Base-by-base conservation (phyloP, 2,329 filamentous ascomycete species). In the Arthrinium phaeospermum region DNA sequence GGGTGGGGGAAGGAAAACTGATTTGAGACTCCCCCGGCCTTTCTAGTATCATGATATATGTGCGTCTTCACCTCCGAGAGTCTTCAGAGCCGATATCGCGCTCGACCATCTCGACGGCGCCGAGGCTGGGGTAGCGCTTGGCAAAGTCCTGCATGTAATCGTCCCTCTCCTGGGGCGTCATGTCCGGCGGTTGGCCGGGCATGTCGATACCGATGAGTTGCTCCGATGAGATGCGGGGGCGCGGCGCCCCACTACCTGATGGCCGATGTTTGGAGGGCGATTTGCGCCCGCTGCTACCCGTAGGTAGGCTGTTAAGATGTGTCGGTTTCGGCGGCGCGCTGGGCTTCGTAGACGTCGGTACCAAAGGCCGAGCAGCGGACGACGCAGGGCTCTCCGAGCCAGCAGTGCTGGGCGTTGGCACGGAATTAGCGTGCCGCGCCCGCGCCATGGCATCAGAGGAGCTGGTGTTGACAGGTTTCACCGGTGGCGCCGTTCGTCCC, bases 101-200 rank as follows among this genome's bases (percentile, higher is more conserved):
- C 83, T 96, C 93, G n/a, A 94, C 92, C 91, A 96, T 93, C 84
- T 98, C 95, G 76, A 98, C 89, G 13, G 94, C 90, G 71, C 91
- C 92, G 72, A 98, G 84, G 80, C 93, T 97, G 0, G 96, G 96
- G 82, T 95, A 98, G 72, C 94, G 87, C 82, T 95, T 95, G 73
- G 91, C 92, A 80, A 98, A 98, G 79, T 94, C 82, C 73, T 84
- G 82, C 64, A 92, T 81, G 77, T 92, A 92, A 76, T 95, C 93
- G 67, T 91, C 90, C 79, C 86, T 89, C 77, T 91, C 87, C 75
- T 86, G 84, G 4, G 83, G 80, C 71, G 85, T 86, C 89, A 90
- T 91, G 61, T 89, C 86, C 72, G 89, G 78, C 51, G 51, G 51
- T 13, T 57, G 51, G 34, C 61, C 61, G 3, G 61, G 34, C 34